Base-by-base conservation (phyloP, 371 early-diverging fungal species). In the Actinomortierella wolfii region DNA sequence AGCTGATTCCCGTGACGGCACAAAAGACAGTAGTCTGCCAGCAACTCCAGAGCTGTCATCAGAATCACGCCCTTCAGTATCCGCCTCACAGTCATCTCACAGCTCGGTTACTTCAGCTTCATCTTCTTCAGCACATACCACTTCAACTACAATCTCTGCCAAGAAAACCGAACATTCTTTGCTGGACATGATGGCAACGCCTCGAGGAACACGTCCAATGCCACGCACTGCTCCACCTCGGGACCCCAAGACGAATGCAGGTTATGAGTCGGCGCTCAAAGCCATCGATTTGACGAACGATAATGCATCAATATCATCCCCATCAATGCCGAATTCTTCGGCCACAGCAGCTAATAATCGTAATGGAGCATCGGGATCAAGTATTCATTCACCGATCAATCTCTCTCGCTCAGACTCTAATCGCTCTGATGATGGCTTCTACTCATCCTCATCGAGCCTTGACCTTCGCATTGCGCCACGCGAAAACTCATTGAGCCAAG, bases 161-260 rank as follows among this genome's bases (percentile, higher is more conserved):
- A 44, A 15, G 23, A 9, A 24, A 49, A 45, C n/a, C 17, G 26
- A 41, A 42, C 46, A 23, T 6, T 69, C 70, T 23, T 51, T 71
- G 11, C 24, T 71, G 53, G 71, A 71, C 7, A 57, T 54, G 20
- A 71, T 71, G 71, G 61, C 71, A 3, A 71, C 71, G 21, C 71
- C 71, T 0, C 58, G 53, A 46, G 71, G 71, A 14, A 71, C 71
- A 1, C 54, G 52, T 15, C 62, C 59, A 1, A 3, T 71, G 26
- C 71, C 65, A 34, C 66, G 66, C 5, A 7, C 56, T 15, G 23
- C 54, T 6, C 58, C 43, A 3, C 42, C 28, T 8, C 24, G 49
- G 21, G 25, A 26, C 41, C 29, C 53, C 25, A 63, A 51, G 18
- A 15, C 56, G 1, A 8, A 26, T 4, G 39, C 34, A 28, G 62